phyloP scores from a whole-genome alignment of 495 filamentous ascomycete genomes.

The Rostrohypoxylon terebratum region DNA sequence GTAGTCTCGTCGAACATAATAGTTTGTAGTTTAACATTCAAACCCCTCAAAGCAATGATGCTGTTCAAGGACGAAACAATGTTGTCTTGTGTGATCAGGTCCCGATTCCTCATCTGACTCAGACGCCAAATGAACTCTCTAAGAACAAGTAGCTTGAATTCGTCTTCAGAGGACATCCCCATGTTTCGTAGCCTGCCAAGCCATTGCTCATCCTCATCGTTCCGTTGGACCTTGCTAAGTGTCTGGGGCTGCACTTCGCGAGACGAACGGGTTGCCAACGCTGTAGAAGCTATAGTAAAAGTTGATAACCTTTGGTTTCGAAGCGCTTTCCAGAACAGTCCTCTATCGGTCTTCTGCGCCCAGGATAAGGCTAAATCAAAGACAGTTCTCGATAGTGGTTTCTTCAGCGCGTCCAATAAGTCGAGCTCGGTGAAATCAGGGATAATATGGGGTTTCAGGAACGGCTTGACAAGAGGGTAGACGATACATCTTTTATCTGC shows the following conservation, averaged over 20 bases:
- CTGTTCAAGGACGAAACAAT: conserved; percentile 68
- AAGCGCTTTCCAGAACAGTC: conserved; percentile 85
- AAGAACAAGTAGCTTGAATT: conserved; percentile 87
- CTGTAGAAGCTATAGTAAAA: conserved; percentile 70
- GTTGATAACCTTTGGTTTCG: conserved; percentile 67
- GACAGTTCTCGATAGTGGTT: conserved; percentile 79
- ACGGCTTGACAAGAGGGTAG: conserved; percentile 80
- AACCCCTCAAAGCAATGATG: conserved; percentile 74
- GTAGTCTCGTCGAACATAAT: conserved; percentile 88
- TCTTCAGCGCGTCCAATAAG: conserved; percentile 85
- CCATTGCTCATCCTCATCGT: conserved; percentile 98
- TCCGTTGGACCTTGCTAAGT: conserved; percentile 68
- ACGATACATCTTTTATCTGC: conserved; percentile 88
- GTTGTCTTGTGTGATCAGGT: conserved; percentile 55
- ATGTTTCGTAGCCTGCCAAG: conserved; percentile 82
- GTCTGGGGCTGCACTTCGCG: conserved; percentile 50
- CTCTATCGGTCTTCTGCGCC: conserved; percentile 82
- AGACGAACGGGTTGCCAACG: conserved; percentile 49
- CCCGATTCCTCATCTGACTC: conserved; percentile 73
- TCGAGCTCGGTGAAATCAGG: conserved; percentile 73
- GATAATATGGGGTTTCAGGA: conserved; percentile 75
- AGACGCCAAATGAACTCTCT: conserved; percentile 93
- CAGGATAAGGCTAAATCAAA: conserved; percentile 88
- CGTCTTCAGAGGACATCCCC: conserved; percentile 85
- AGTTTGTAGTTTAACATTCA: conserved; percentile 83